phyloP scores from a whole-genome alignment of 148 eudicot species.

The Vaccinium vitisidaea region DNA sequence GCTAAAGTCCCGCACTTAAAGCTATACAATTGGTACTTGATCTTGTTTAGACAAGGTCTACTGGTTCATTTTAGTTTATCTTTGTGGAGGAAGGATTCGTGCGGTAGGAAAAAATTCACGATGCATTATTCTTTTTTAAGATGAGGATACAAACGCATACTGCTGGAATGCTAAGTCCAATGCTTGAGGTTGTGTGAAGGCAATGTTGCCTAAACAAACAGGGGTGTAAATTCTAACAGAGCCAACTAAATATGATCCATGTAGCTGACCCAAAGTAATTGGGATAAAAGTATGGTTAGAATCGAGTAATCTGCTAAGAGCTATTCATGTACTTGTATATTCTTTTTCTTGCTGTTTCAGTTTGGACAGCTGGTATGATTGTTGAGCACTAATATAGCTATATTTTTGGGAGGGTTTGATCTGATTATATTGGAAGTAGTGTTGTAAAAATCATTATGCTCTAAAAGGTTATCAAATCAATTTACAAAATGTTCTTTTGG shows the following conservation, averaged over 20 bases:
- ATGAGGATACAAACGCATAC: not conserved
- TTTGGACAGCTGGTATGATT: not conserved
- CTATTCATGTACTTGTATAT: not conserved
- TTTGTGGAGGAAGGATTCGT: not conserved
- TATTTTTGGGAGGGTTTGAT: constrained; percentile 2
- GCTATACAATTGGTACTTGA: not conserved
- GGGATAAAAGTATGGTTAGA: not conserved
- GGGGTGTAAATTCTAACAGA: not conserved
- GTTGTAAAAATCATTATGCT: not conserved
- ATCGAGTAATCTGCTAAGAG: not conserved
- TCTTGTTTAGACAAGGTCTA: not conserved
- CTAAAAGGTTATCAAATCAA: not conserved
- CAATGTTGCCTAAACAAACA: not conserved
- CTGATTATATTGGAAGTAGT: not conserved
- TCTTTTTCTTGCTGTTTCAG: not conserved
- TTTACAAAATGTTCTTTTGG: not conserved
- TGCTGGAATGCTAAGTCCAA: not conserved
- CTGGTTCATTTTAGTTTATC: not conserved
- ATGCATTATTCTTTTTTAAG: not conserved
- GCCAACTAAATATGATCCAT: not conserved
- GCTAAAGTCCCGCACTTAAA: not conserved
- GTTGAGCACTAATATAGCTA: not conserved
- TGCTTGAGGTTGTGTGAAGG: not conserved
- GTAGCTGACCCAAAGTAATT: not conserved
- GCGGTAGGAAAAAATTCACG: not conserved